Evolutionary conservation across 129 eudicot species (phyloP).

Genomic region (Flaveria bidentis): DNA sequence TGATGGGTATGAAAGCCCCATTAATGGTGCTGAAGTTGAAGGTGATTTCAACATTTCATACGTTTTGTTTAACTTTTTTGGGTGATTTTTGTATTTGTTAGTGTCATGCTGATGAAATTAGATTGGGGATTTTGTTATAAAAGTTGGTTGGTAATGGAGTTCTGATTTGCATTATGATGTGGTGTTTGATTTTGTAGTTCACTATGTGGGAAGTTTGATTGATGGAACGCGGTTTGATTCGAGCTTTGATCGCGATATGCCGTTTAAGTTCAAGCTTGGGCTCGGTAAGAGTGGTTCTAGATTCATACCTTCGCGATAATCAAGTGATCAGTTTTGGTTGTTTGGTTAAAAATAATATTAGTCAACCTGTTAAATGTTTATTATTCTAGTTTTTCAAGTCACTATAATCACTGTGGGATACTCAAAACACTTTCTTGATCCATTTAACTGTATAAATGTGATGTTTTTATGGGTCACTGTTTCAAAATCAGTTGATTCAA

Average conservation of each 20-base stretch:
- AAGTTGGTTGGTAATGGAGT: not conserved
- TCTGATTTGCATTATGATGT: not conserved
- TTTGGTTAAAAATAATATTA: too few relatives aligned
- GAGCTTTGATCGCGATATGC: conserved; percentile 32
- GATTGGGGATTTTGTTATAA: not conserved
- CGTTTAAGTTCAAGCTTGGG: conserved; percentile 44
- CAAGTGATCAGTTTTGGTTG: too few relatives aligned
- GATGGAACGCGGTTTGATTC: conserved; percentile 42
- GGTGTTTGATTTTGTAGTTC: conserved; percentile 28
- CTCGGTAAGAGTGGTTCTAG: conserved; percentile 26
- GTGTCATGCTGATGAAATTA: not conserved
- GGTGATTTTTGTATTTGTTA: not conserved
- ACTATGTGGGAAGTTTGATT: conserved; percentile 39
- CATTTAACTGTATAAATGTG: not conserved
- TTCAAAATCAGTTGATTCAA: not conserved
- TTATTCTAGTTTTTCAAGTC: too few relatives aligned
- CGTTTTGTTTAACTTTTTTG: too few relatives aligned
- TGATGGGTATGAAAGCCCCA: conserved; percentile 37
- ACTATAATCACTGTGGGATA: too few relatives aligned
- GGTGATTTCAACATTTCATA: conserved; percentile 6
- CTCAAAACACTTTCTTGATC: too few relatives aligned
- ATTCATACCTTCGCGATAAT: not conserved
- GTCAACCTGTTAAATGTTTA: too few relatives aligned
- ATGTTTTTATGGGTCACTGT: not conserved
- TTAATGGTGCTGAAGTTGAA: conserved; percentile 43